Evolutionary conservation across 805 yeast genomes (phyloP), one percentile per base, ranked within the genome.

Genomic region (Priceomyces castillae): DNA sequence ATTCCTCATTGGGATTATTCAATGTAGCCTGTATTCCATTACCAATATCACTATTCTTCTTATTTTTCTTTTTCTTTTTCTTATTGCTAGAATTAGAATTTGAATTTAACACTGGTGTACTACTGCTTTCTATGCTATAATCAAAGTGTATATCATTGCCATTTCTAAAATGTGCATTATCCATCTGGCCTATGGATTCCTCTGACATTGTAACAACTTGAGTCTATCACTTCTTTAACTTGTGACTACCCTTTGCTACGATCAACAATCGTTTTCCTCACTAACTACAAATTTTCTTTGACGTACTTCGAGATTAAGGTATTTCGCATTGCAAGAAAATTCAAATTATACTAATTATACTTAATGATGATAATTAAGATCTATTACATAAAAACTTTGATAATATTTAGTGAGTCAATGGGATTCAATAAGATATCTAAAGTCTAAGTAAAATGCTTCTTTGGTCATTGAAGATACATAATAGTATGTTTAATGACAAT

Each of bases 1-100:
- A 85, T 12, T 82, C 88, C 28, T 77, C 74, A 31, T 74, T 70
- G 11, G 82, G 79, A 52, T 81, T 71, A 54, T 74, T 75, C 19
- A 81, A 52, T 37, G 79, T 73, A 2, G 78, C 80, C 35, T 74
- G 65, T 43, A 56, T 40, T 12, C 43, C 37, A 15, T 15, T 19
- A 16, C 39, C 36, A 4, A 48, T 40, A 3, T 53, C 36, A 17
- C 39, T 39, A 47, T 54, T 57, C 47, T 55, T 61, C 54, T 61
- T 68, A 46, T 59, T 64, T 52, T 62, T 66, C 52, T 61, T 64
- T 51, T 61, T 64, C 48, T 61, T 61, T 47, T 59, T 62, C 43
- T 48, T 53, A 7, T 11, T 25, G 18, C 23, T 37, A 23, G 20
- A 18, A 16, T n/a, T 25, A 17, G 7, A 12, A 7, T 10, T 25